A percentile compares a stretch with the other conserved stretches of the same genome.
Conservation (phyloP, 371 early-diverging fungal species). For the Quaeritorhiza haematococci region DNA sequence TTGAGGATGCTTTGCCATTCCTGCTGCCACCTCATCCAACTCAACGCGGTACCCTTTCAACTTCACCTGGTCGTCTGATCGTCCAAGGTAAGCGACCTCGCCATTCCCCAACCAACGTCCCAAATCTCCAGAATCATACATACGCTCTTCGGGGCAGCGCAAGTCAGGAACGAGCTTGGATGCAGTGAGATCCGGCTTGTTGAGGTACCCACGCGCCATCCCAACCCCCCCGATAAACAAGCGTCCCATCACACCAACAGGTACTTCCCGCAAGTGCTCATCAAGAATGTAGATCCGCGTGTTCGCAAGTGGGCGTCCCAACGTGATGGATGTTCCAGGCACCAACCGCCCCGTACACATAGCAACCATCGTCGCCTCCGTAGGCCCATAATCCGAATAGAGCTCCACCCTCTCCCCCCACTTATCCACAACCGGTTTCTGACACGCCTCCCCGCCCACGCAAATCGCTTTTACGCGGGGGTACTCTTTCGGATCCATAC, state of each 20-base stretch:
- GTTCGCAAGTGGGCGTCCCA: conserved; percentile 9
- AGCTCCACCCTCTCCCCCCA: conserved; percentile 12
- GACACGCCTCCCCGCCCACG: conserved; percentile 11
- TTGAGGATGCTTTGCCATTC: neutral
- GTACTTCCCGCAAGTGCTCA: conserved; percentile 5
- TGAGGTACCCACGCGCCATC: conserved; percentile 18
- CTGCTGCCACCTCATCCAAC: conserved; percentile 31
- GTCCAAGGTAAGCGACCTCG: conserved; percentile 16
- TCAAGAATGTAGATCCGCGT: conserved; percentile 8
- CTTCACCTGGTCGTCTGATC: conserved; percentile 43
- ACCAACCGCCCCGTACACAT: no score
- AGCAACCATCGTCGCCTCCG: conserved; percentile 1
- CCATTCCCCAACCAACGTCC: conserved; percentile 12
- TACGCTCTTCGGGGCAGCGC: neutral
- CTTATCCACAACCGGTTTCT: conserved; percentile 4
- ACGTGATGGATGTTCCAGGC: no score
- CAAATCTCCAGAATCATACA: conserved; percentile 16
- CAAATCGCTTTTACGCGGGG: conserved; percentile 15
- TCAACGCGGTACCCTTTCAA: conserved; percentile 45
- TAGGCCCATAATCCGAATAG: conserved; percentile 10
- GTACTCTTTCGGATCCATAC: conserved; percentile 16
- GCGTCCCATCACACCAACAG: conserved; percentile 11
- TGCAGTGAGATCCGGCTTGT: conserved; percentile 2
- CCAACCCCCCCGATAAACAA: conserved; percentile 16
- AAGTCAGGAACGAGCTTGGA: conserved; percentile 1